Percentiles rank a stretch among this genome's conserved stretches.
Conservation (phyloP, 1,139 yeast species). For the Yamadazyma diddensiae region DNA sequence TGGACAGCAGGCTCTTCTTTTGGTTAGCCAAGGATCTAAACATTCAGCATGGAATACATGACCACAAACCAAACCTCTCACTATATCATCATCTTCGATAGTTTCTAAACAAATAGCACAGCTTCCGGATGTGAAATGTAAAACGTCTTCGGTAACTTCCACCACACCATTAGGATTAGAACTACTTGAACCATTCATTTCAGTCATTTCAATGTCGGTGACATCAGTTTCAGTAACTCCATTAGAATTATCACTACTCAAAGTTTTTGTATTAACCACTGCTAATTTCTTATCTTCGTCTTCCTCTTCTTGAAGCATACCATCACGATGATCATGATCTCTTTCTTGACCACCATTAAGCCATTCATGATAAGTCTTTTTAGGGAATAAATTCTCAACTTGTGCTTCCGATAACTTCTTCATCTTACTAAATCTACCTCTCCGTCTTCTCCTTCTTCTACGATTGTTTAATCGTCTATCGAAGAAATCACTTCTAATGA, state of each 20-base stretch:
- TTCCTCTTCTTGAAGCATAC: constrained; percentile 32
- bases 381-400: constrained; percentile 66
- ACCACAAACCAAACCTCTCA: constrained; percentile 76
- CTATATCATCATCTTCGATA: constrained; percentile 59
- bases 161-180: constrained; percentile 1
- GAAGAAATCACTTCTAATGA: constrained; percentile 29
- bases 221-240: constrained; percentile 1
- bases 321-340: constrained; percentile 32
- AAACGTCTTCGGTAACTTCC: constrained; percentile 19
- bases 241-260: neutral
- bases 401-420: constrained; percentile 57
- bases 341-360: constrained; percentile 52
- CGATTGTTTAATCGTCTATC: constrained; percentile 22
- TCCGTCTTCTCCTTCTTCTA: constrained; percentile 31
- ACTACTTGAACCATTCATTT: constrained; percentile 2
- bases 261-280: constrained; percentile 5
- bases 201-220: constrained; percentile 7
- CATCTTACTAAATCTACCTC: constrained; percentile 45
- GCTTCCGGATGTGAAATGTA: constrained; percentile 65
- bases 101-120: constrained; percentile 80
- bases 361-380: constrained; percentile 61
- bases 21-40: constrained; percentile 79
- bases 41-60: constrained; percentile 82
- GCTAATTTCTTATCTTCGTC: neutral
- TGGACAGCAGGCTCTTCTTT: constrained; percentile 79